phyloP scores from a whole-genome alignment of 495 filamentous ascomycete genomes.

The Penicillium waksmanii region DNA sequence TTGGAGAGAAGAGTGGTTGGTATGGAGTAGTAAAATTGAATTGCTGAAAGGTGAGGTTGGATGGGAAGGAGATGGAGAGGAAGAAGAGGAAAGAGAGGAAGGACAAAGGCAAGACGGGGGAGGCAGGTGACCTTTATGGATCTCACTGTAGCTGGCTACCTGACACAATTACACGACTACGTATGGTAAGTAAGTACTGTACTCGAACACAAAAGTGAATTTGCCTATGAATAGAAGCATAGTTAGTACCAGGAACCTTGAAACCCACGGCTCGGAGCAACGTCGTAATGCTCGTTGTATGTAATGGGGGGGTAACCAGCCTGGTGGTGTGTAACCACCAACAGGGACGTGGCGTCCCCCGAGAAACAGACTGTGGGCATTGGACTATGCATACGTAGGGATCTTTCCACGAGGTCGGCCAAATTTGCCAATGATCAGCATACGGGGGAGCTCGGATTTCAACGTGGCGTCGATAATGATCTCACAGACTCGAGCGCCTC shows the following conservation, averaged over 20 bases:
- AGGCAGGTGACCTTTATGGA: too few species aligned
- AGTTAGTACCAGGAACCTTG: too few species aligned
- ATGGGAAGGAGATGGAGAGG: background rate
- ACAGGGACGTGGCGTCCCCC: background rate
- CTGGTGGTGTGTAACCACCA: conserved; percentile 3
- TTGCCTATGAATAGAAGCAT: too few species aligned
- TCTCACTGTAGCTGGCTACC: too few species aligned
- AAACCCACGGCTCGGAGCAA: too few species aligned
- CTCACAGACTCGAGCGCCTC: background rate
- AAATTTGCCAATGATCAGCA: conserved; percentile 2
- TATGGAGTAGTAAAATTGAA: background rate
- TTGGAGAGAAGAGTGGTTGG: conserved; percentile 14
- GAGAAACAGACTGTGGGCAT: background rate
- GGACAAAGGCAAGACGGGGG: too few species aligned
- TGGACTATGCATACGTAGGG: background rate
- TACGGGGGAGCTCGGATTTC: background rate
- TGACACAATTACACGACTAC: too few species aligned
- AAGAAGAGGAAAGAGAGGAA: background rate
- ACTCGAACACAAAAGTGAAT: too few species aligned
- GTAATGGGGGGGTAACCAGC: too few species aligned
- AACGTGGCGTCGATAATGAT: conserved; percentile 3
- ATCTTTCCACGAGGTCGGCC: background rate
- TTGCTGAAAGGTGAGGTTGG: background rate
- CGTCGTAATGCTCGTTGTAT: too few species aligned
- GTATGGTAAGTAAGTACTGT: too few species aligned